These are phyloP conservation scores for Harringtonia aguacate DNA, from an alignment of 2,329 filamentous ascomycete genomes.

Conservation along the genomic window DNA sequence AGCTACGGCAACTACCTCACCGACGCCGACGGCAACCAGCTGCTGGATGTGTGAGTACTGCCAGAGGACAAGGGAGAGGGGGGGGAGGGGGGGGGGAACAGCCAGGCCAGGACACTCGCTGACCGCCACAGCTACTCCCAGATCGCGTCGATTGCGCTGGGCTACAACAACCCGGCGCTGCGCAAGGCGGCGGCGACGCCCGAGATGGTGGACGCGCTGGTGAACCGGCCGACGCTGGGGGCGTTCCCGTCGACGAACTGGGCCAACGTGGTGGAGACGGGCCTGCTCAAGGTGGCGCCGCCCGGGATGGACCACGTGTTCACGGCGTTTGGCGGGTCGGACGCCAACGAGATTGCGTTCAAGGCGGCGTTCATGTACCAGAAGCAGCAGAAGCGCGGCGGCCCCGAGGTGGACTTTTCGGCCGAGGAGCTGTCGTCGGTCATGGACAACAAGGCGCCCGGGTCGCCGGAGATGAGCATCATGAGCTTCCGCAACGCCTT, in stretches of 20 bases:
- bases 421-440: constrained; percentile 60
- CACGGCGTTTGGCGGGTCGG: constrained; percentile 79
- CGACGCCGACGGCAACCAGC: constrained; percentile 59
- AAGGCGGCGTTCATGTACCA: constrained; percentile 95
- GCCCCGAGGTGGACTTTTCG: constrained; percentile 72
- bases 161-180: constrained; percentile 81
- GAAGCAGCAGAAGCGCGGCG: constrained; percentile 70
- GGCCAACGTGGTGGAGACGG: constrained; percentile 67
- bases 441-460: constrained; percentile 74
- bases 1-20: too few relatives aligned
- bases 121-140: too few relatives aligned
- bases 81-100: too few relatives aligned
- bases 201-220: constrained; percentile 69
- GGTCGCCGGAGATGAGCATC: constrained; percentile 68
- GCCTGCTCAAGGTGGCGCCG: constrained; percentile 73
- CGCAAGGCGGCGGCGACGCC: constrained; percentile 59
- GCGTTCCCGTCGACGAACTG: constrained; percentile 86
- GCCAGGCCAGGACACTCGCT: too few relatives aligned
- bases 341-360: constrained; percentile 90
- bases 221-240: constrained; percentile 82
- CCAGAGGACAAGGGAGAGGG: too few relatives aligned
- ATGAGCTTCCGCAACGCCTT: constrained; percentile 82
- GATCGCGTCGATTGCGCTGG: constrained; percentile 85
- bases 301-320: constrained; percentile 82
- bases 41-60: constrained; percentile 73